A percentile compares a stretch with the other conserved stretches of the same genome.
Evolutionary conservation across 2,329 filamentous ascomycete genomes (phyloP).

Genomic region (Phyllosticta paracitricarpa): DNA sequence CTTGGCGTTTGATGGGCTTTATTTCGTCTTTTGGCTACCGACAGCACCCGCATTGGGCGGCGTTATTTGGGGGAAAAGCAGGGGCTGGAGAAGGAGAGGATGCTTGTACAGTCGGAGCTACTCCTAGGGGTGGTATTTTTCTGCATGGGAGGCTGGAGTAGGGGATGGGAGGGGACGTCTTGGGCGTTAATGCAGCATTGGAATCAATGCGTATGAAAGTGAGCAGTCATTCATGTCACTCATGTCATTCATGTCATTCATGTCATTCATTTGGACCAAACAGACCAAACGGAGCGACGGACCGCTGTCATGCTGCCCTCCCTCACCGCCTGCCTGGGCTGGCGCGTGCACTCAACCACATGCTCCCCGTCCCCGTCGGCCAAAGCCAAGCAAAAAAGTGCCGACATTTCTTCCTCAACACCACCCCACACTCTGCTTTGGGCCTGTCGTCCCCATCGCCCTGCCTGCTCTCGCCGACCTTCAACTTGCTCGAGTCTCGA

Average conservation of each 20-base stretch:
- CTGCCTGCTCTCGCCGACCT: background rate
- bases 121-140: background rate
- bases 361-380: background rate
- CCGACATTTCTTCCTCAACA: background rate
- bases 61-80: background rate
- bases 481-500: background rate
- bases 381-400: background rate
- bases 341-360: background rate
- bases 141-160: background rate
- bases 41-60: slow-evolving; percentile 3
- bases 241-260: too few relatives aligned
- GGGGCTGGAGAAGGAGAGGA: background rate
- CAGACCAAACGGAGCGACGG: background rate
- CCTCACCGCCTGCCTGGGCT: background rate
- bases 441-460: background rate
- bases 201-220: background rate
- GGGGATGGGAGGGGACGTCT: too few relatives aligned
- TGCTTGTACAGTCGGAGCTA: background rate
- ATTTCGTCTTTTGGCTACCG: background rate
- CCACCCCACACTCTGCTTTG: background rate
- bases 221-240: background rate
- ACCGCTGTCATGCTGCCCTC: background rate
- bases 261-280: background rate
- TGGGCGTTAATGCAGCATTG: background rate
- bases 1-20: background rate